Evolutionary conservation across 208 protist genomes (phyloP).

Genomic region (Trypanosoma brucei): DNA sequence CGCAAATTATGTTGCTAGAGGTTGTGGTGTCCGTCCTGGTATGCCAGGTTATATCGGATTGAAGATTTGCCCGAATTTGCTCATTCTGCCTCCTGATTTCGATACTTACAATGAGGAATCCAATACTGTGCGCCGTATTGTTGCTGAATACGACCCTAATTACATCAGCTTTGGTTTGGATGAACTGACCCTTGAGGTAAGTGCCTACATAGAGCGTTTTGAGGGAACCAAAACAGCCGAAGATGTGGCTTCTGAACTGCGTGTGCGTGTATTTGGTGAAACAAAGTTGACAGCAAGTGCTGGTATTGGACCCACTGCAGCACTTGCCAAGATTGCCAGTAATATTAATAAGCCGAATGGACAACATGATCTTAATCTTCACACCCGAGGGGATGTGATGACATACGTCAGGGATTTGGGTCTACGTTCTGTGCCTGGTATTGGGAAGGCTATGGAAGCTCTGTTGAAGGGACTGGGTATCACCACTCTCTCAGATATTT

Average conservation of each 20-base stretch:
- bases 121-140: constrained; percentile 65
- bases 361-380: constrained; percentile 82
- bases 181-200: constrained; percentile 89
- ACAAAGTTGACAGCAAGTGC: constrained; percentile 83
- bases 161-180: constrained; percentile 77
- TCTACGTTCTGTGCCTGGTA: constrained; percentile 76
- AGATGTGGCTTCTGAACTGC: constrained; percentile 67
- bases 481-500: constrained; percentile 54
- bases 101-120: constrained; percentile 68
- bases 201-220: constrained; percentile 51
- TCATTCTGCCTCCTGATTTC: constrained; percentile 86
- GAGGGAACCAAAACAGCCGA: constrained; percentile 39
- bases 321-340: constrained; percentile 88
- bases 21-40: constrained; percentile 93
- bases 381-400: constrained; percentile 71
- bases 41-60: constrained; percentile 95
- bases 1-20: constrained; percentile 94
- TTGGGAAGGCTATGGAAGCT: constrained; percentile 73
- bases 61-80: constrained; percentile 85
- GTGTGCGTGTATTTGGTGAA: constrained; percentile 69
- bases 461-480: constrained; percentile 68
- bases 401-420: constrained; percentile 67
- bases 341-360: constrained; percentile 95
- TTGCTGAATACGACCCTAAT: constrained; percentile 80
- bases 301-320: constrained; percentile 80